A percentile compares a stretch with the other conserved stretches of the same genome.
These are phyloP conservation scores for Botrytis fragariae DNA, from an alignment of 2,329 filamentous ascomycete species.

Conservation along the genomic window DNA sequence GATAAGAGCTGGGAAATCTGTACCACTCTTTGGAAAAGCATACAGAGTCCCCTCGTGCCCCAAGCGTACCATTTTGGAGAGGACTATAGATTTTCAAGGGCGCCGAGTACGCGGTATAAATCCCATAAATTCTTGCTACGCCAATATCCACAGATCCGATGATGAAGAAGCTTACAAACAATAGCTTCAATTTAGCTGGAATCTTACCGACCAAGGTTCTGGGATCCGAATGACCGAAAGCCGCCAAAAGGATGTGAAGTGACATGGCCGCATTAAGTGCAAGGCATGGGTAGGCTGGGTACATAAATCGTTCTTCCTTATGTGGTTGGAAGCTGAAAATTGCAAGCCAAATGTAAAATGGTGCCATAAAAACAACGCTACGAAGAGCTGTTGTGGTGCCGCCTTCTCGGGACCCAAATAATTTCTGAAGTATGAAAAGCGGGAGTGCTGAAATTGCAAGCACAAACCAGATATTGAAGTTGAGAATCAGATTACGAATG, in stretches of 20 bases:
- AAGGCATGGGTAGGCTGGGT: constrained; percentile 88
- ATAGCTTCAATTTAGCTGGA: constrained; percentile 71
- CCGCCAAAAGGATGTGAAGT: constrained; percentile 74
- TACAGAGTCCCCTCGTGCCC: constrained; percentile 63
- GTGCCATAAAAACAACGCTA: constrained; percentile 72
- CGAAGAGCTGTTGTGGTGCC: constrained; percentile 68
- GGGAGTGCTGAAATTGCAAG: constrained; percentile 74
- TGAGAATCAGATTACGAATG: constrained; percentile 82
- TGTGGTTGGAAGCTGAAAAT: constrained; percentile 93
- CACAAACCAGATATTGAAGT: constrained; percentile 94
- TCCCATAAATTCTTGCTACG: constrained; percentile 69
- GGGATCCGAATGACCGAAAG: constrained; percentile 68
- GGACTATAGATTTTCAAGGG: constrained; percentile 70
- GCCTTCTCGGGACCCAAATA: constrained; percentile 54
- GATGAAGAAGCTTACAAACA: constrained; percentile 58
- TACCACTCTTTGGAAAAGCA: constrained; percentile 99
- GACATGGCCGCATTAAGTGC: constrained; percentile 84
- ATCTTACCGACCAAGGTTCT: constrained; percentile 67
- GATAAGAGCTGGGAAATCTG: constrained; percentile 90
- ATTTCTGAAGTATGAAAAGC: constrained; percentile 70
- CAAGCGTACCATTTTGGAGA: constrained; percentile 55
- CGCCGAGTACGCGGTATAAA: constrained; percentile 79
- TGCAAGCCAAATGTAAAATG: constrained; percentile 90
- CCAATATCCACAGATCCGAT: constrained; percentile 64
- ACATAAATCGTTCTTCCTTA: constrained; percentile 99